A percentile compares a stretch with the other conserved stretches of the same genome.
phyloP scores from a whole-genome alignment of 2,329 filamentous ascomycete species.

The Aspergillus fumigatus region DNA sequence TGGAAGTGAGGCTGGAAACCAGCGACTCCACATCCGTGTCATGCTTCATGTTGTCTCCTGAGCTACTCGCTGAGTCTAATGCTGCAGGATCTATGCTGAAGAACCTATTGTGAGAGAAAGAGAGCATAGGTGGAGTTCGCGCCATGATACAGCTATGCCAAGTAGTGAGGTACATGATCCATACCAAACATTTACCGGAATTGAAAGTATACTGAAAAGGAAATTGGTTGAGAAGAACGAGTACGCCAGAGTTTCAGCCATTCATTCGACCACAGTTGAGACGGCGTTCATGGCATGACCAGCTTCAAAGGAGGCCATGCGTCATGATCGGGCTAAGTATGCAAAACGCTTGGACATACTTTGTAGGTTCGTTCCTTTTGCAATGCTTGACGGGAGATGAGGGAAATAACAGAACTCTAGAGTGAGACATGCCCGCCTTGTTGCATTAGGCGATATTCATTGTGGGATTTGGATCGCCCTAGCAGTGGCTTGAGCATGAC shows the following conservation, averaged over 20 bases:
- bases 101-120: background rate
- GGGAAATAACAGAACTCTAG: background rate
- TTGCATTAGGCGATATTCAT: background rate
- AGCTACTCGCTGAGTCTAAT: background rate
- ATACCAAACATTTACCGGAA: no score
- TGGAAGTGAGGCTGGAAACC: background rate
- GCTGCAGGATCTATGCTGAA: background rate
- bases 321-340: no score
- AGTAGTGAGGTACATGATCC: background rate
- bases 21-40: conserved; percentile 13
- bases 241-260: background rate
- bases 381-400: background rate
- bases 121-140: background rate
- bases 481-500: background rate
- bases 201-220: background rate
- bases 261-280: no score
- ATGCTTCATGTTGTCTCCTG: conserved; percentile 11
- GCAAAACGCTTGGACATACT: no score
- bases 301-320: no score
- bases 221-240: background rate
- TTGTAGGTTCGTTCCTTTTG: background rate
- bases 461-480: background rate
- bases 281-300: no score
- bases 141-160: background rate
- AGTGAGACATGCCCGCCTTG: background rate